Conservation (phyloP, 305 asterid species). For the Plantago coronopus region DNA sequence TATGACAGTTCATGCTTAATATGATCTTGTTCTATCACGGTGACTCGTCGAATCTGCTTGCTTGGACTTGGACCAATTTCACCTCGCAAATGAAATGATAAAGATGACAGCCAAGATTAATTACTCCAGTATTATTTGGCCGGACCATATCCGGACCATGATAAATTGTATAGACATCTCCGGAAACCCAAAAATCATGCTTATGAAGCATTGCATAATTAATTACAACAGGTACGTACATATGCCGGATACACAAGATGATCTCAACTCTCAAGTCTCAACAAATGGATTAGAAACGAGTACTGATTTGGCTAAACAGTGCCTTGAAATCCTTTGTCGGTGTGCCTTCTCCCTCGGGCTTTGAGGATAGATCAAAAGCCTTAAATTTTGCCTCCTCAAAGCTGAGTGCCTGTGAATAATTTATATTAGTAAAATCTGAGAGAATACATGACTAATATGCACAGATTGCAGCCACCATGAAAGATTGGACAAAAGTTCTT, state of each 20-base stretch:
- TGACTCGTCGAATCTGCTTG: no score
- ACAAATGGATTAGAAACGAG: slow-evolving; percentile 48
- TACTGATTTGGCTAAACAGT: slow-evolving; percentile 59
- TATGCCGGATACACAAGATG: slow-evolving; percentile 1
- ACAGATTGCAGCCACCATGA: no score
- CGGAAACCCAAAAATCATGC: background rate
- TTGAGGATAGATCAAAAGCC: slow-evolving; percentile 86
- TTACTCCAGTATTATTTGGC: no score
- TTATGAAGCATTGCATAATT: no score
- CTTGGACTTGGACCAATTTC: no score
- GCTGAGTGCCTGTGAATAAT: slow-evolving; percentile 51
- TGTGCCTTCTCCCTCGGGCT: slow-evolving; percentile 75
- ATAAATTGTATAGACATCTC: background rate
- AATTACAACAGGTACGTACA: background rate
- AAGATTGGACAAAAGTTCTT: no score
- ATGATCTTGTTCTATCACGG: no score
- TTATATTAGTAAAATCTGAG: slow-evolving; percentile 1
- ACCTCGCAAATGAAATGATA: no score
- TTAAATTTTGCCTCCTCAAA: slow-evolving; percentile 79
- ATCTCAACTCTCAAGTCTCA: background rate
- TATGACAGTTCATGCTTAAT: no score
- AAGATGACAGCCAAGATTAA: no score
- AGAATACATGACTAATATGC: slow-evolving; percentile 10
- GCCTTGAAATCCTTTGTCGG: slow-evolving; percentile 83
- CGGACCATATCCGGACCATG: no score